Evolutionary conservation across 2,329 filamentous ascomycete species (phyloP).

Genomic region (Hypoxylon sp.): DNA sequence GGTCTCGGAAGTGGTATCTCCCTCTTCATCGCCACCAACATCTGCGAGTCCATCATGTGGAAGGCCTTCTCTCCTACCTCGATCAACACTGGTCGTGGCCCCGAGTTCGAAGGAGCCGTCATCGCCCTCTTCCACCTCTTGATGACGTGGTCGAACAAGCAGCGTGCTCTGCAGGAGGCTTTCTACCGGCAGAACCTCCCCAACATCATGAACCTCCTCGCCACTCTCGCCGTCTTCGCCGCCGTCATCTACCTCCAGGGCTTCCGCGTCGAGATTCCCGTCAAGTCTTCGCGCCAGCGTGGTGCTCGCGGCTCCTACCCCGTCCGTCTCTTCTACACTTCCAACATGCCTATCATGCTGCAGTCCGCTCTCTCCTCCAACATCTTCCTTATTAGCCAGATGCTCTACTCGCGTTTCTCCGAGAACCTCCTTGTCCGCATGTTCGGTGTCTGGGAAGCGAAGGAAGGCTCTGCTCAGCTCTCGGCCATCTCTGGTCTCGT

Average conservation of each 20-base stretch:
- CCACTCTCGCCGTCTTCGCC: conserved; percentile 91
- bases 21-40: conserved; percentile 99
- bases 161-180: conserved; percentile 95
- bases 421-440: conserved; percentile 98
- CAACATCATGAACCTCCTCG: conserved; percentile 98
- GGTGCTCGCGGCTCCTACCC: conserved; percentile 98
- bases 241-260: conserved; percentile 99
- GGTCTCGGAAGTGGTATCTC: conserved; percentile 98
- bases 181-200: conserved; percentile 99
- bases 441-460: conserved; percentile 97
- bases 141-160: conserved; percentile 99
- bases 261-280: conserved; percentile 99
- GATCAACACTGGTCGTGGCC: conserved; percentile 98
- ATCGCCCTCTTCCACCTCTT: conserved; percentile 98
- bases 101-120: conserved; percentile 98
- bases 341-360: conserved; percentile 99
- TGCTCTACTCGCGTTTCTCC: conserved; percentile 98
- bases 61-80: conserved; percentile 99
- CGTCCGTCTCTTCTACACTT: conserved; percentile 99
- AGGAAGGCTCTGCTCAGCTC: conserved; percentile 94
- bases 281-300: conserved; percentile 99
- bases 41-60: conserved; percentile 99
- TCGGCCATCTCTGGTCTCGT: conserved; percentile 91
- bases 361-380: conserved; percentile 99
- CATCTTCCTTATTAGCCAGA: conserved; percentile 98